These are phyloP conservation scores for Mallotus japonicus DNA, from an alignment of 441 rosid genomes.

Conservation along the genomic window DNA sequence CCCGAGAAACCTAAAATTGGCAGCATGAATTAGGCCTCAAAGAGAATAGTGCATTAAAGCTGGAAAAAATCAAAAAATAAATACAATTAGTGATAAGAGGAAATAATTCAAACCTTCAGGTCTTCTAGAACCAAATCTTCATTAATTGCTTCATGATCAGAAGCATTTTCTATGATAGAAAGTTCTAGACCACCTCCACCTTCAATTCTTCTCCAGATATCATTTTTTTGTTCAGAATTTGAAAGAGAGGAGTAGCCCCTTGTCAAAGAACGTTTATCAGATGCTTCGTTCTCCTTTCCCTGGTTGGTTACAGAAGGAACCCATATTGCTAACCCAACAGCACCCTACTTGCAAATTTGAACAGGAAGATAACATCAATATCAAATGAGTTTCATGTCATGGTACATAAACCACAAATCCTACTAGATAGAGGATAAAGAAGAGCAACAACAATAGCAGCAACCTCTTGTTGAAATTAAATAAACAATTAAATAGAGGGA, in stretches of 20 bases:
- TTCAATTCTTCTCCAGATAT: constrained; percentile 44
- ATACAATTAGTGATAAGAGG: not conserved
- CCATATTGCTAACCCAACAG: constrained; percentile 98
- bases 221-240: constrained; percentile 48
- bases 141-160: constrained; percentile 47
- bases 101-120: constrained; percentile 46
- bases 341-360: constrained; percentile 53
- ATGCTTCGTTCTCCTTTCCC: constrained; percentile 60
- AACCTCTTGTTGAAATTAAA: not conserved
- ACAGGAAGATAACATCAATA: not conserved
- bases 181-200: constrained; percentile 60
- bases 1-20: constrained; percentile 52
- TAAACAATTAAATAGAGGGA: not conserved
- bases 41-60: not conserved
- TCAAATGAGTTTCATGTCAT: not conserved
- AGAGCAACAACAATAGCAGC: constrained; percentile 8
- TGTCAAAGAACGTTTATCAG: constrained; percentile 48
- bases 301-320: constrained; percentile 94
- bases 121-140: constrained; percentile 72
- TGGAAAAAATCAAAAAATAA: not conserved
- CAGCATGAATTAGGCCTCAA: constrained; percentile 17
- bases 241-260: constrained; percentile 79
- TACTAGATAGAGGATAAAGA: not conserved
- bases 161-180: constrained; percentile 45
- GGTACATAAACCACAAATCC: not conserved